Percentiles rank a stretch among this genome's conserved stretches.
Evolutionary conservation across 176 grass and related monocot genomes (phyloP).

Genomic region (Lolium rigidum): DNA sequence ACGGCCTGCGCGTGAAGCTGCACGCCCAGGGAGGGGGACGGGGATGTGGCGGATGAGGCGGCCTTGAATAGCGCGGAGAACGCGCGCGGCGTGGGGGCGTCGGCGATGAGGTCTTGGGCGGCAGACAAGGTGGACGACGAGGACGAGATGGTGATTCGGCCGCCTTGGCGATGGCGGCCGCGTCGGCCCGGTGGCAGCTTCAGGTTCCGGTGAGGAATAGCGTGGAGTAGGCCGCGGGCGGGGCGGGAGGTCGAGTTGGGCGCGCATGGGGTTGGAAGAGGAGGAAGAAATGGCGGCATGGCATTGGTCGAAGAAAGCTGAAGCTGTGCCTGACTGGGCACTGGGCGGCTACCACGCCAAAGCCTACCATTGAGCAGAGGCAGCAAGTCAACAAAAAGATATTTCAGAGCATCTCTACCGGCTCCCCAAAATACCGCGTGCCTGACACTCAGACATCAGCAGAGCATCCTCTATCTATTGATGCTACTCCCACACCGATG

Average conservation of each 20-base stretch:
- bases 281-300: conserved; percentile 9
- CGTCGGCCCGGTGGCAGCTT: background rate
- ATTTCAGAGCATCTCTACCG: too few relatives aligned
- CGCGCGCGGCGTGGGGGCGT: conserved; percentile 7
- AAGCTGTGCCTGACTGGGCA: background rate
- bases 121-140: background rate
- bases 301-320: background rate
- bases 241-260: background rate
- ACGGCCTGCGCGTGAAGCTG: conserved; percentile 47
- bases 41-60: background rate
- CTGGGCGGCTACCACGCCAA: too few relatives aligned
- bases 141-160: background rate
- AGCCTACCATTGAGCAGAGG: background rate
- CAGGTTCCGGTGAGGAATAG: background rate
- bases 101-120: conserved; percentile 9
- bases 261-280: background rate
- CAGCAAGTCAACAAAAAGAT: background rate
- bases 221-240: conserved; percentile 4
- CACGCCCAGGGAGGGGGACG: background rate
- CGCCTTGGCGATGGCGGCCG: background rate
- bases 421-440: too few relatives aligned
- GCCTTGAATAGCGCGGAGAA: conserved; percentile 34
- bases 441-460: too few relatives aligned
- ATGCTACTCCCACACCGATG: too few relatives aligned
- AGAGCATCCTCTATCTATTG: too few relatives aligned